phyloP scores from a whole-genome alignment of 108 stramenopile species.

The Seminavis robusta region DNA sequence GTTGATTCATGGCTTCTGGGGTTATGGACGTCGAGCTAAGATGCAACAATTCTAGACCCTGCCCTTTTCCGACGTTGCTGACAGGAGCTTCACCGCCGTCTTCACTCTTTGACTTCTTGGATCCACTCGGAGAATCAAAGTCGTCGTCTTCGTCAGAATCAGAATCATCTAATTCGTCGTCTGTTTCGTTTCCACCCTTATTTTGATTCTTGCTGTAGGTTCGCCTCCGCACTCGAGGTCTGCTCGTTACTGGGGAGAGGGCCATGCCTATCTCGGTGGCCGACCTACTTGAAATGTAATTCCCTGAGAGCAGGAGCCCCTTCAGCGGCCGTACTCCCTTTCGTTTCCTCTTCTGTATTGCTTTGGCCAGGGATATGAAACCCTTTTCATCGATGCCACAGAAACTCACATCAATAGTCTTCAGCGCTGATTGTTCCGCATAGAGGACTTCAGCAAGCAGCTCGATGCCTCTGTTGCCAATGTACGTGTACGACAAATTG shows the following conservation, averaged over 20 bases:
- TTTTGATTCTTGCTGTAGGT: background rate
- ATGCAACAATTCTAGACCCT: conserved; percentile 70
- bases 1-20: conserved; percentile 40
- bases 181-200: conserved; percentile 2
- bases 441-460: conserved; percentile 54
- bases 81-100: background rate
- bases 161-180: conserved; percentile 31
- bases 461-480: conserved; percentile 73
- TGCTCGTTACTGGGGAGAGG: conserved; percentile 47
- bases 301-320: conserved; percentile 72
- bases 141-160: conserved; percentile 26
- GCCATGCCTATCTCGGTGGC: conserved; percentile 69
- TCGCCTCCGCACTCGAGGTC: conserved; percentile 14
- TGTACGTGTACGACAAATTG: conserved; percentile 75
- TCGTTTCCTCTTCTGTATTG: conserved; percentile 42
- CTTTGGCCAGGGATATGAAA: conserved; percentile 47
- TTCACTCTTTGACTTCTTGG: background rate
- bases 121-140: conserved; percentile 8
- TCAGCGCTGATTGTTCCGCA: conserved; percentile 42
- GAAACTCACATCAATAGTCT: conserved; percentile 78
- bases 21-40: conserved; percentile 58
- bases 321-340: conserved; percentile 47
- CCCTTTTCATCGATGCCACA: conserved; percentile 62
- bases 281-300: conserved; percentile 45
- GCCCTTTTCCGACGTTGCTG: background rate